These are phyloP conservation scores for Gomphus bonarii DNA, from an alignment of 1,284 basidiomycete species.

Conservation along the genomic window DNA sequence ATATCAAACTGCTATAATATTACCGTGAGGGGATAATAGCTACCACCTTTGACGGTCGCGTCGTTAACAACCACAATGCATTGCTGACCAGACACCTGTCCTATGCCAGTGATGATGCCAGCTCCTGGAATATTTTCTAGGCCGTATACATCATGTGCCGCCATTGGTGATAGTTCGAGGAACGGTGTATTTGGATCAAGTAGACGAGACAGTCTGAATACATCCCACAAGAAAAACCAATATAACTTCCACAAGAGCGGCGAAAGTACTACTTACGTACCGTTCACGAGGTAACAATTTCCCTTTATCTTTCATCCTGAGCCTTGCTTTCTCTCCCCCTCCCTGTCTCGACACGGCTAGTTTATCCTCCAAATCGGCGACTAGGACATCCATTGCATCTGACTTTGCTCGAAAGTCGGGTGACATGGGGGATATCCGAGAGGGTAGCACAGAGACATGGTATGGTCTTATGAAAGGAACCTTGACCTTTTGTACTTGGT, in stretches of 20 bases:
- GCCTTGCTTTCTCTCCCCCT: conserved; percentile 59
- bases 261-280: conserved; percentile 29
- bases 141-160: conserved; percentile 82
- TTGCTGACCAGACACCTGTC: conserved; percentile 70
- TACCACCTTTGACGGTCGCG: conserved; percentile 88
- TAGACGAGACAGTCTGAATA: conserved; percentile 46
- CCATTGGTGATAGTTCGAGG: conserved; percentile 78
- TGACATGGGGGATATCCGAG: conserved; percentile 52
- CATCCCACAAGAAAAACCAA: neutral
- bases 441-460: conserved; percentile 66
- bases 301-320: conserved; percentile 69
- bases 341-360: conserved; percentile 48
- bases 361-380: conserved; percentile 52
- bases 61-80: conserved; percentile 91
- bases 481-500: neutral
- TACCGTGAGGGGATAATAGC: conserved; percentile 88
- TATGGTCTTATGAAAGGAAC: conserved; percentile 24
- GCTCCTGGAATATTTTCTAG: conserved; percentile 76
- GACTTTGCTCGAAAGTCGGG: conserved; percentile 62
- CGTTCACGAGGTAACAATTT: conserved; percentile 85
- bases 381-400: conserved; percentile 56
- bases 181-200: conserved; percentile 87
- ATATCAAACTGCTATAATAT: conserved; percentile 14
- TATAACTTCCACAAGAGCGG: neutral
- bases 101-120: conserved; percentile 87